Conservation (phyloP, 352 stramenopile species). For the Achlya hypogyna region DNA sequence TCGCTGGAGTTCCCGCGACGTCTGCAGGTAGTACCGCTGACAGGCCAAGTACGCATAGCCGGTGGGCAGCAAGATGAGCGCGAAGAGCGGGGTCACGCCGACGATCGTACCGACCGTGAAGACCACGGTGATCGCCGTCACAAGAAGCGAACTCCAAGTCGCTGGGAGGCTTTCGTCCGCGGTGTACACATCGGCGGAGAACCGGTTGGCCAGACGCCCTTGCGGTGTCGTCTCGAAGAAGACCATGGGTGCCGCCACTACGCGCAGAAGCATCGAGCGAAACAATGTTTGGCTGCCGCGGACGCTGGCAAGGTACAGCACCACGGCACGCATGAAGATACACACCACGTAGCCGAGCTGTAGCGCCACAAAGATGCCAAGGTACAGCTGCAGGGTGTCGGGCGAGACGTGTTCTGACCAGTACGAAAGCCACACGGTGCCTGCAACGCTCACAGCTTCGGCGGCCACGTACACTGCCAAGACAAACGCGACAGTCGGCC, state of each 20-base stretch:
- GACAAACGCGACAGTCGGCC: not conserved
- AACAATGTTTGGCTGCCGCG: constrained; percentile 18
- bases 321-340: constrained; percentile 15
- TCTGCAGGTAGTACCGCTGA: constrained; percentile 66
- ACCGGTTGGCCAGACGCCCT: constrained; percentile 87
- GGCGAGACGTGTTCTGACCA: constrained; percentile 43
- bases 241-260: constrained; percentile 65
- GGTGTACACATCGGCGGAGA: constrained; percentile 83
- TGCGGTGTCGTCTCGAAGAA: constrained; percentile 90
- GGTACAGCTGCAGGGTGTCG: constrained; percentile 20
- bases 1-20: constrained; percentile 72
- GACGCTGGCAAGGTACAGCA: constrained; percentile 21
- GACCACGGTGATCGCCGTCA: constrained; percentile 47
- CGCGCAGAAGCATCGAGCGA: constrained; percentile 21
- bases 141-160: constrained; percentile 7
- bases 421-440: constrained; percentile 54
- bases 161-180: constrained; percentile 76
- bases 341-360: constrained; percentile 21
- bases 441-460: not conserved
- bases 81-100: constrained; percentile 37
- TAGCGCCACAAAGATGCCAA: constrained; percentile 32
- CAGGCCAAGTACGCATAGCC: constrained; percentile 53
- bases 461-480: not conserved
- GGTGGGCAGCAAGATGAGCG: constrained; percentile 37
- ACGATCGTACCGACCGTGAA: constrained; percentile 47